Evolutionary conservation across 108 stramenopile genomes (phyloP).

Genomic region (Asterionellopsis glacialis): DNA sequence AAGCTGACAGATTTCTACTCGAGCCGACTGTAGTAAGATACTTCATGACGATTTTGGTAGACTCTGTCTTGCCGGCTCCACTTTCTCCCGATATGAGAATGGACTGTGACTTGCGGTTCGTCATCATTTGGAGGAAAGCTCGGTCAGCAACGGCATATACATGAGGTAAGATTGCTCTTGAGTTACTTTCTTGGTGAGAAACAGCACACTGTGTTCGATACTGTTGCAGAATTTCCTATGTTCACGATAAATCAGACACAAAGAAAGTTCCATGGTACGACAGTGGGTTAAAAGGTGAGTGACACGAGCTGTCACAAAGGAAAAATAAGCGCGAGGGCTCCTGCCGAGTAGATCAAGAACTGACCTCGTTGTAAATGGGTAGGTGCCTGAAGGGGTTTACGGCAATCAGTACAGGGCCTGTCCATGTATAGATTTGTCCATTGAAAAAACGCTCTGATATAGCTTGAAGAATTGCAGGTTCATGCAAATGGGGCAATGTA

Average conservation of each 20-base stretch:
- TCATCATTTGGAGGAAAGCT: conserved; percentile 79
- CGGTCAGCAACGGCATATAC: conserved; percentile 85
- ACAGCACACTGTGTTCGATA: conserved; percentile 42
- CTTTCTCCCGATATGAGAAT: conserved; percentile 72
- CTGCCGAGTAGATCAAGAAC: conserved; percentile 1
- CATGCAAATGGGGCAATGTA: conserved; percentile 80
- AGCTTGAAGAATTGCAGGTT: conserved; percentile 79
- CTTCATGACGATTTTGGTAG: conserved; percentile 81
- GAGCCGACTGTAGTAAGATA: conserved; percentile 68
- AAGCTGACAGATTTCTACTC: conserved; percentile 25
- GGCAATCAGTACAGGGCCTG: conserved; percentile 86
- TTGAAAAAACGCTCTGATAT: conserved; percentile 50
- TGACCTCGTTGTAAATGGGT: neutral
- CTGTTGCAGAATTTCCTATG: conserved; percentile 41
- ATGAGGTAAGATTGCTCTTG: conserved; percentile 42
- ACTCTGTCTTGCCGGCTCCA: conserved; percentile 87
- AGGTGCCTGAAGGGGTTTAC: conserved; percentile 83
- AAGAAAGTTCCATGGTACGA: neutral
- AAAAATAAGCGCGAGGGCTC: neutral
- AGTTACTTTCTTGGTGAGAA: conserved; percentile 37
- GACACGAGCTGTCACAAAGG: conserved; percentile 7
- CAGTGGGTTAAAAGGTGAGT: too few species aligned
- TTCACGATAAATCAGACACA: neutral
- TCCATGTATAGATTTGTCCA: conserved; percentile 82
- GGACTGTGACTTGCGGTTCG: conserved; percentile 33